Evolutionary conservation across 768 basidiomycete species (phyloP).

Genomic region (Lepiota venenata): DNA sequence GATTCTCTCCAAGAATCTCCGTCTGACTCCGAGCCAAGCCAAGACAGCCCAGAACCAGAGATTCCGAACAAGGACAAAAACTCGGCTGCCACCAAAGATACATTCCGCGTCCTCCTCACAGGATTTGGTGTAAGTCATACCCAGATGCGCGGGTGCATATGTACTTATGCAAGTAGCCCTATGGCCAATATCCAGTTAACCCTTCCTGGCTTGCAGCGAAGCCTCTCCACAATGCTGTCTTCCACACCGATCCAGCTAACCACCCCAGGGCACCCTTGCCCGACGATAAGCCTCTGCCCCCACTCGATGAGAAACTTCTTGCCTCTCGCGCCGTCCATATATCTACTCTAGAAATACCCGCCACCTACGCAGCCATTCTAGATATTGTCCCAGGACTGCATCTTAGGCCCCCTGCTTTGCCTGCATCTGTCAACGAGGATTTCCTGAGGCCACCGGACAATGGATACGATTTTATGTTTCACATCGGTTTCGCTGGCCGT

Average conservation of each 20-base stretch:
- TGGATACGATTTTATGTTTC: conserved; percentile 70
- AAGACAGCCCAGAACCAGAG: not conserved
- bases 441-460: conserved; percentile 37
- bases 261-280: conserved; percentile 8
- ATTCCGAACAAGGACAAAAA: not conserved
- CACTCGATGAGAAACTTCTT: conserved; percentile 13
- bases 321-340: conserved; percentile 52
- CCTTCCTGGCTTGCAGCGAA: conserved; percentile 73
- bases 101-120: conserved; percentile 32
- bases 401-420: conserved; percentile 52
- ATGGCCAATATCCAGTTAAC: conserved; percentile 51
- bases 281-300: conserved; percentile 4
- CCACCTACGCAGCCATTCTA: conserved; percentile 56
- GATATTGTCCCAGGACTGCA: conserved; percentile 55
- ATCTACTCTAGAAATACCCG: conserved; percentile 54
- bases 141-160: conserved; percentile 15
- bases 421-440: conserved; percentile 27
- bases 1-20: not conserved
- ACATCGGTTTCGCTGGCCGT: conserved; percentile 64
- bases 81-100: not conserved
- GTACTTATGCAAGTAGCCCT: conserved; percentile 39
- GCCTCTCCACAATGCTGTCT: conserved; percentile 53
- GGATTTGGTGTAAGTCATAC: conserved; percentile 32
- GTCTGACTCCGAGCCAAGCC: not conserved
- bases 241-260: conserved; percentile 36